These are phyloP conservation scores for Huntiella omanensis DNA, from an alignment of 2,329 filamentous ascomycete species.

Conservation along the genomic window DNA sequence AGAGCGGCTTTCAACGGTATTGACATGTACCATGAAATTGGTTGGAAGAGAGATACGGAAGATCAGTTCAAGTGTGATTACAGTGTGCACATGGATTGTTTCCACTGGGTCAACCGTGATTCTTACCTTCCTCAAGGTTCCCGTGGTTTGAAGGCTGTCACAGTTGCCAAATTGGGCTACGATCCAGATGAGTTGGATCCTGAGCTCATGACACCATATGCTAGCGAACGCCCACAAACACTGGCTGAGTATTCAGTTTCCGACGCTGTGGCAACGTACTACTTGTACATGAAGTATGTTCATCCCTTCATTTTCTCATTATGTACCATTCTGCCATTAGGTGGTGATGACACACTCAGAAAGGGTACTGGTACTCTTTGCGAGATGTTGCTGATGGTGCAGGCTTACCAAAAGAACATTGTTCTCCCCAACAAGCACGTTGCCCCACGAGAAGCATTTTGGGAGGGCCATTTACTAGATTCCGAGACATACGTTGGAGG, in stretches of 20 bases:
- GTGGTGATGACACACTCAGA: constrained; percentile 76
- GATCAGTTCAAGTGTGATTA: constrained; percentile 94
- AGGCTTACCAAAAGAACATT: constrained; percentile 83
- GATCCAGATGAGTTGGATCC: constrained; percentile 96
- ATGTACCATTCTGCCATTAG: constrained; percentile 86
- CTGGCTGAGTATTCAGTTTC: constrained; percentile 96
- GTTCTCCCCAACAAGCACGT: constrained; percentile 92
- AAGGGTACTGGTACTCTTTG: constrained; percentile 98
- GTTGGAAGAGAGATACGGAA: constrained; percentile 85
- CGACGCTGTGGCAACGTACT: constrained; percentile 96
- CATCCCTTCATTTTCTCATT: constrained; percentile 98
- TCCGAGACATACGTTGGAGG: constrained; percentile 97
- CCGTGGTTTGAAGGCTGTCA: constrained; percentile 91
- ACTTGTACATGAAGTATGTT: constrained; percentile 99
- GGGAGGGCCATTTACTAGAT: constrained; percentile 88
- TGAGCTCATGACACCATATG: constrained; percentile 89
- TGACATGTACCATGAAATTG: constrained; percentile 98
- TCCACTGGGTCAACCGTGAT: constrained; percentile 97
- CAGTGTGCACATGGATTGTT: constrained; percentile 97
- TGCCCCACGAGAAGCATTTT: constrained; percentile 79
- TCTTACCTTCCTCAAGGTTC: constrained; percentile 95
- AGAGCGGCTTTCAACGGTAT: constrained; percentile 86
- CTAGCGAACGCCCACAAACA: constrained; percentile 76
- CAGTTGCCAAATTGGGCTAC: constrained; percentile 92
- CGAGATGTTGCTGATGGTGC: constrained; percentile 98